Percentiles rank a stretch among this genome's conserved stretches.
phyloP scores from a whole-genome alignment of 1,284 basidiomycete species.

The Austroboletus rostrupii region DNA sequence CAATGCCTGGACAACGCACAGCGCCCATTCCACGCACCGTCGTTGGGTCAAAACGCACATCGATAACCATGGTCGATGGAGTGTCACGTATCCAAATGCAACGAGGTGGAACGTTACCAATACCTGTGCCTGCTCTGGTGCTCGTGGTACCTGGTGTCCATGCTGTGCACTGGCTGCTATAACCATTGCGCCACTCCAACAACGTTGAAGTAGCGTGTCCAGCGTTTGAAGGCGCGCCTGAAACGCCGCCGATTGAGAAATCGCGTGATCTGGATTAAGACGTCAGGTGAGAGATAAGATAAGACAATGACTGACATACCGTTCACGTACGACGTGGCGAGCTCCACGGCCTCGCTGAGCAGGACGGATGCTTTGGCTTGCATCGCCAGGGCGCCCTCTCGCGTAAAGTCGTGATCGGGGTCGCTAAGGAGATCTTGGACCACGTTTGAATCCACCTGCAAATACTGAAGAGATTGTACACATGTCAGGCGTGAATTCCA shows the following conservation, averaged over 20 bases:
- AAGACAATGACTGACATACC: slow-evolving; percentile 17
- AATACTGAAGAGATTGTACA: not conserved
- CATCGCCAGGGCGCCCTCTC: slow-evolving; percentile 19
- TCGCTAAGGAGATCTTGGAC: slow-evolving; percentile 28
- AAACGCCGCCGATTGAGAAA: slow-evolving; percentile 20
- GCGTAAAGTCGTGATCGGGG: slow-evolving; percentile 13
- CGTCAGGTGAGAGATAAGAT: not conserved
- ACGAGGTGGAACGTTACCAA: slow-evolving; percentile 19
- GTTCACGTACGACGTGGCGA: slow-evolving; percentile 25
- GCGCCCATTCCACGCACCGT: slow-evolving; percentile 27
- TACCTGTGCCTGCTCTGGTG: slow-evolving; percentile 14
- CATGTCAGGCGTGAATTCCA: not conserved
- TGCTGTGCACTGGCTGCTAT: slow-evolving; percentile 1
- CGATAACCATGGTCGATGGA: slow-evolving; percentile 32
- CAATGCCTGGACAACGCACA: slow-evolving; percentile 14
- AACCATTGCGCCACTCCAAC: slow-evolving; percentile 18
- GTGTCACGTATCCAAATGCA: slow-evolving; percentile 35
- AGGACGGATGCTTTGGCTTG: slow-evolving; percentile 33
- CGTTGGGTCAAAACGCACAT: slow-evolving; percentile 25
- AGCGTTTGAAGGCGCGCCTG: slow-evolving; percentile 29
- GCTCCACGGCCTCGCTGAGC: slow-evolving; percentile 29
- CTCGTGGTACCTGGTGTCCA: slow-evolving; percentile 13
- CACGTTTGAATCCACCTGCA: slow-evolving; percentile 15
- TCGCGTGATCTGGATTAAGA: slow-evolving; percentile 21
- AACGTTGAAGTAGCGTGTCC: slow-evolving; percentile 34